A percentile compares a stretch with the other conserved stretches of the same genome.
Evolutionary conservation across 495 filamentous ascomycete species (phyloP).

Genomic region (Penicillium ucsense): DNA sequence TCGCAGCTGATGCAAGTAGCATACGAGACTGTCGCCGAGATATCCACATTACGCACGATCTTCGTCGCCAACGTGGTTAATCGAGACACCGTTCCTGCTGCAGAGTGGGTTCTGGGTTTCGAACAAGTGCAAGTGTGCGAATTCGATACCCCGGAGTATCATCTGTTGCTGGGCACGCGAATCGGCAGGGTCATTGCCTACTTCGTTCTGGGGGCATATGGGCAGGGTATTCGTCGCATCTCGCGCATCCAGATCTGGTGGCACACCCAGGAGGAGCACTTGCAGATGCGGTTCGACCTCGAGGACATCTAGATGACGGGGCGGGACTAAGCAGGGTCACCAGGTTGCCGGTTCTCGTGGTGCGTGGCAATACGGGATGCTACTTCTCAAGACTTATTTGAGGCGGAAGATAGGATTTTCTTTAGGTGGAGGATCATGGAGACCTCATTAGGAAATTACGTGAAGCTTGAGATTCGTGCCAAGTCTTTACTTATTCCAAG

Average conservation of each 20-base stretch:
- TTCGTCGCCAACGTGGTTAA: background rate
- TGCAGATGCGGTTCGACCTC: background rate
- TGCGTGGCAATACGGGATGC: no score
- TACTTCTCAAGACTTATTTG: no score
- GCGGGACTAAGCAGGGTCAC: background rate
- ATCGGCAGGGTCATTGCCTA: background rate
- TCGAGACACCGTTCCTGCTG: background rate
- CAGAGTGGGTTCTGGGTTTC: background rate
- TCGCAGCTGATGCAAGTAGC: background rate
- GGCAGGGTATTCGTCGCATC: background rate
- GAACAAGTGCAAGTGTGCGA: background rate
- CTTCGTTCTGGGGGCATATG: background rate
- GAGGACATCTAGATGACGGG: background rate
- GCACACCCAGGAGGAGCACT: background rate
- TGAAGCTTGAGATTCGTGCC: no score
- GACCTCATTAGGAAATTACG: no score
- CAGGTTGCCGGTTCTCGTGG: no score
- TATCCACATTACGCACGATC: background rate
- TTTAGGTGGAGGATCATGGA: no score
- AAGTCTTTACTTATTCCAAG: no score
- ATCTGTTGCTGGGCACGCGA: background rate
- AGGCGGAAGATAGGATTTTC: no score
- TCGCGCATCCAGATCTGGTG: background rate
- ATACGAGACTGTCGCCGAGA: background rate
- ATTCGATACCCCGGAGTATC: background rate